Evolutionary conservation across 148 eudicot genomes (phyloP).

Genomic region (Agrostemma githago): DNA sequence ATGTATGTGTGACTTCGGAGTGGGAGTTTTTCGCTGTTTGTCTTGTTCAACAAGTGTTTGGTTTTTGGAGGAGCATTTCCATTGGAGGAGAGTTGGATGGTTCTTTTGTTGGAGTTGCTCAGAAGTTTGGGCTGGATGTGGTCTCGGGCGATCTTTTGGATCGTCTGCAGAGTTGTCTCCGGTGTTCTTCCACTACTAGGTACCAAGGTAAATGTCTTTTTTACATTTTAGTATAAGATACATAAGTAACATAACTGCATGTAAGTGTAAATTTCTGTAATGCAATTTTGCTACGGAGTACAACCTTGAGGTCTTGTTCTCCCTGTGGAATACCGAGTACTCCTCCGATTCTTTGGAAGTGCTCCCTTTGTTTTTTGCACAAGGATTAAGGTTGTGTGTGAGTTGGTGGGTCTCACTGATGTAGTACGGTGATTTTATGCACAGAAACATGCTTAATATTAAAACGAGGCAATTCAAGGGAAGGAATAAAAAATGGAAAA

Average conservation of each 20-base stretch:
- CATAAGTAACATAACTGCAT: background rate
- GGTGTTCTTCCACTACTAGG: slow-evolving; percentile 35
- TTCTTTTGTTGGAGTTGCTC: slow-evolving; percentile 20
- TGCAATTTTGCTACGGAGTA: background rate
- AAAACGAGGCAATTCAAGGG: too few relatives aligned
- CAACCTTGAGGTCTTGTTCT: background rate
- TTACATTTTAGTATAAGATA: background rate
- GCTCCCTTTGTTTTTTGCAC: too few relatives aligned
- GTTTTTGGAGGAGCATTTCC: slow-evolving; percentile 38
- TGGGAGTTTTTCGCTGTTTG: slow-evolving; percentile 35
- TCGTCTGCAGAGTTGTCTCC: slow-evolving; percentile 34
- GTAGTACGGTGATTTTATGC: too few relatives aligned
- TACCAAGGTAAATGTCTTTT: slow-evolving; percentile 27
- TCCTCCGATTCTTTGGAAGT: too few relatives aligned
- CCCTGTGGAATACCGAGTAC: background rate
- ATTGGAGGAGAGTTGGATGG: slow-evolving; percentile 32
- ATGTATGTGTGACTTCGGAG: slow-evolving; percentile 32
- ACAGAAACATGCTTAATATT: too few relatives aligned
- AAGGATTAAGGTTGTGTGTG: too few relatives aligned
- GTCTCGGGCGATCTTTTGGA: slow-evolving; percentile 34
- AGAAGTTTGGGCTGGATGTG: slow-evolving; percentile 28
- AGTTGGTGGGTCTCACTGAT: too few relatives aligned
- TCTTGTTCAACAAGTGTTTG: slow-evolving; percentile 36
- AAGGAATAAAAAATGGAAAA: too few relatives aligned
- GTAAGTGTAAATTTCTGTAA: background rate